Percentiles rank a stretch among this genome's conserved stretches.
Conservation (phyloP, 805 yeast genomes). For the Hanseniaspora pseudoguilliermondii region DNA sequence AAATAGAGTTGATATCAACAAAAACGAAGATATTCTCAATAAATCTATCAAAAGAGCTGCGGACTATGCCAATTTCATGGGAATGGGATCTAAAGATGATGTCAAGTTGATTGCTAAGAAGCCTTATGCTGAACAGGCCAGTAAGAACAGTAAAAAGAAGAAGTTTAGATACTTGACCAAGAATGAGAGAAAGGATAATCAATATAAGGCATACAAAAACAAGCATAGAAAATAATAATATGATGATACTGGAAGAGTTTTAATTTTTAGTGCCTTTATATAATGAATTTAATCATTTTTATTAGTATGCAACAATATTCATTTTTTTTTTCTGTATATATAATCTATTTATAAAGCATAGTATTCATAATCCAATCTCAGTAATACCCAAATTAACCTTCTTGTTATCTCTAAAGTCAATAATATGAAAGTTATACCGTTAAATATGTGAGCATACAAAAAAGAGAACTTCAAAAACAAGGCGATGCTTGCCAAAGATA, state of each 20-base stretch:
- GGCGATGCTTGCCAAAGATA: conserved; percentile 45
- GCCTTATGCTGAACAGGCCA: conserved; percentile 14
- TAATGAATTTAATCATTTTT: too few species aligned
- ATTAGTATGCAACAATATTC: neutral
- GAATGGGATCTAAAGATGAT: conserved; percentile 34
- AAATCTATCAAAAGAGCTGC: conserved; percentile 68
- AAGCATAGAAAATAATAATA: conserved; percentile 24
- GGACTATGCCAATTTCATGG: conserved; percentile 61
- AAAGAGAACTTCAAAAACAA: conserved; percentile 62
- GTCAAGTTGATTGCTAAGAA: conserved; percentile 19
- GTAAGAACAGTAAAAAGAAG: conserved; percentile 34
- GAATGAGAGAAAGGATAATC: conserved; percentile 53
- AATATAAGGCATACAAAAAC: conserved; percentile 34
- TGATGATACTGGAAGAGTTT: neutral
- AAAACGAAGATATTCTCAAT: conserved; percentile 57
- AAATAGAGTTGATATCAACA: conserved; percentile 58
- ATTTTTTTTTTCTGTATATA: neutral
- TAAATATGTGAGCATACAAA: conserved; percentile 27
- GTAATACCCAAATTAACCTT: conserved; percentile 80
- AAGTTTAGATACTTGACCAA: conserved; percentile 83
- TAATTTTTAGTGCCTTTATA: too few species aligned
- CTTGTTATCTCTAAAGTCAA: conserved; percentile 67
- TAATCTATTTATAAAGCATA: conserved; percentile 13
- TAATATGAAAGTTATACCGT: conserved; percentile 42
- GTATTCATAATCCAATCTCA: conserved; percentile 73